These are phyloP conservation scores for Epicoccum sorghinum DNA, from an alignment of 2,329 filamentous ascomycete species.

Conservation along the genomic window DNA sequence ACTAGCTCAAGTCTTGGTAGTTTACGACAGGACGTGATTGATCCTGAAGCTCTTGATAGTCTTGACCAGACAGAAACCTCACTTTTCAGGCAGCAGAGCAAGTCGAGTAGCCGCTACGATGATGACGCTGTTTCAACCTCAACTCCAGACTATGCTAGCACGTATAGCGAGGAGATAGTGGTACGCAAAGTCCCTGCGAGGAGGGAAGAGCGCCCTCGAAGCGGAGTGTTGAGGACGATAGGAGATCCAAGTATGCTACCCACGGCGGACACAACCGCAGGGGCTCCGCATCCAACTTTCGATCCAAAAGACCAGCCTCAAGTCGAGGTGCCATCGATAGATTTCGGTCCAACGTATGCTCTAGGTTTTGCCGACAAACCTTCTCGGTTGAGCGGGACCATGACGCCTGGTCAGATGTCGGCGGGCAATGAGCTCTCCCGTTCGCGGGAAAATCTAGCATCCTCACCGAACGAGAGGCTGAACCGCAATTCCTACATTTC, in stretches of 20 bases:
- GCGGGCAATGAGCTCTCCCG: slow-evolving; percentile 38
- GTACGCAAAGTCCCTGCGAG: slow-evolving; percentile 49
- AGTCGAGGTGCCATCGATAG: slow-evolving; percentile 70
- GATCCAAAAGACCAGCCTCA: slow-evolving; percentile 36
- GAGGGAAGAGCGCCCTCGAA: slow-evolving; percentile 73
- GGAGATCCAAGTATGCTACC: slow-evolving; percentile 59
- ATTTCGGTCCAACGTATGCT: slow-evolving; percentile 85
- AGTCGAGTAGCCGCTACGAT: slow-evolving; percentile 64
- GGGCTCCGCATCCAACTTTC: slow-evolving; percentile 6
- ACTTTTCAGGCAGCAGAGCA: slow-evolving; percentile 42
- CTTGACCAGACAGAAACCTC: slow-evolving; percentile 38
- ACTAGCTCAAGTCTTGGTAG: slow-evolving; percentile 52
- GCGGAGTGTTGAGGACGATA: slow-evolving; percentile 80
- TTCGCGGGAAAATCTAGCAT: slow-evolving; percentile 41
- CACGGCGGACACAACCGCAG: slow-evolving; percentile 42
- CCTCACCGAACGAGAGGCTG: slow-evolving; percentile 33
- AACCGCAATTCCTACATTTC: slow-evolving; percentile 37
- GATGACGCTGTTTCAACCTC: slow-evolving; percentile 67
- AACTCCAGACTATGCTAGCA: slow-evolving; percentile 81
- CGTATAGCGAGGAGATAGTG: slow-evolving; percentile 46
- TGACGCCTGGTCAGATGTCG: slow-evolving; percentile 46
- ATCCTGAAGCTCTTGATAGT: slow-evolving; percentile 53
- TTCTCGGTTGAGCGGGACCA: slow-evolving; percentile 62
- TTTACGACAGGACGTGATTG: slow-evolving; percentile 52
- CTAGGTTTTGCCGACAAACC: slow-evolving; percentile 63